Evolutionary conservation across 495 filamentous ascomycete species (phyloP).

Genomic region (Penicillium mononematosum): DNA sequence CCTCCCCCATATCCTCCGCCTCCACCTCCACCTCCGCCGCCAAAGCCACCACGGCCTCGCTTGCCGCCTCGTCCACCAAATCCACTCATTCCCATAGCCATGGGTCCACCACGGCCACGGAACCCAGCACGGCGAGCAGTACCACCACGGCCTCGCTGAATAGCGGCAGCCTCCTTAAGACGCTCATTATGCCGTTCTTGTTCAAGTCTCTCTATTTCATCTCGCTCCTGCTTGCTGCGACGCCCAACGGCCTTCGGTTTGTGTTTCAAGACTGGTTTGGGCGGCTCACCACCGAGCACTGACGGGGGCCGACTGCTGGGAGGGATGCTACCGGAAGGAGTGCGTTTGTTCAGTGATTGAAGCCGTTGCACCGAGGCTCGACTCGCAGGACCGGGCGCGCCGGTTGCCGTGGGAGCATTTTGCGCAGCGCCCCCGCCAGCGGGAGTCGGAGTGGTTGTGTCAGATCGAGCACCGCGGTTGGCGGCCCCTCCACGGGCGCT

Average conservation of each 20-base stretch:
- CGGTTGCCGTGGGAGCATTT: conserved; percentile 14
- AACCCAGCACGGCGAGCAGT: conserved; percentile 29
- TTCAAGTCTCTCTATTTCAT: conserved; percentile 49
- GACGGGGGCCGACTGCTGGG: conserved; percentile 27
- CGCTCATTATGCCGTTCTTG: conserved; percentile 46
- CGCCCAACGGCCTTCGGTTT: conserved; percentile 47
- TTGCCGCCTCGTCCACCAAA: conserved; percentile 32
- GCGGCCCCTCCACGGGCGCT: conserved; percentile 26
- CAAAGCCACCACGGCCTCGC: conserved; percentile 22
- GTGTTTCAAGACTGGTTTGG: conserved; percentile 48
- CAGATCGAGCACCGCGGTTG: conserved; percentile 6
- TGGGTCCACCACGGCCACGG: conserved; percentile 37
- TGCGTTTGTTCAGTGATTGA: conserved; percentile 44
- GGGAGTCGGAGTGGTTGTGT: conserved; percentile 18
- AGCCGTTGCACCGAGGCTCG: conserved; percentile 45
- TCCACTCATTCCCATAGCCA: conserved; percentile 31
- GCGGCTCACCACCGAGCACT: conserved; percentile 24
- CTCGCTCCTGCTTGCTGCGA: conserved; percentile 54
- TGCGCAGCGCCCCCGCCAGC: conserved; percentile 16
- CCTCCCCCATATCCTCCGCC: conserved; percentile 25
- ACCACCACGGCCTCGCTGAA: conserved; percentile 38
- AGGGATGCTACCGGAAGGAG: conserved; percentile 40
- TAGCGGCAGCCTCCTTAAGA: conserved; percentile 44
- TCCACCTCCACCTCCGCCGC: conserved; percentile 24
- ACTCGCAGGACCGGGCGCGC: conserved; percentile 17